phyloP scores from a whole-genome alignment of 2,329 filamentous ascomycete species.

The Ophiostoma sp. region DNA sequence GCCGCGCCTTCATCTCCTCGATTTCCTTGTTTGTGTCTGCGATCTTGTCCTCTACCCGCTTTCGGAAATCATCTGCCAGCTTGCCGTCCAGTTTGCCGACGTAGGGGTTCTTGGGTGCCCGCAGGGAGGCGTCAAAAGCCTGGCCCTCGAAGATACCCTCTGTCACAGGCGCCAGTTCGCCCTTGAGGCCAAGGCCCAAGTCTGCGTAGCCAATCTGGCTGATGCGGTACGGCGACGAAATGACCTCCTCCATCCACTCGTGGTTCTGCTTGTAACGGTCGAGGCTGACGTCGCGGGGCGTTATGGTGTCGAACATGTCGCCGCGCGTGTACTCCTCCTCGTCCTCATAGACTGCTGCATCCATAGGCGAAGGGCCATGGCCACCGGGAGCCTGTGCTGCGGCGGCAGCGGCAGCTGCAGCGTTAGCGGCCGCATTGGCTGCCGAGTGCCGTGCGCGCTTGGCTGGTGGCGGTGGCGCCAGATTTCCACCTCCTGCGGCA shows the following conservation, averaged over 20 bases:
- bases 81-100: constrained; percentile 68
- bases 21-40: constrained; percentile 77
- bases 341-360: constrained; percentile 62
- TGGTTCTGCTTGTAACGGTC: constrained; percentile 91
- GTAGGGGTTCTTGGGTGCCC: constrained; percentile 58
- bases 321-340: constrained; percentile 86
- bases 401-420: neutral
- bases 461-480: constrained; percentile 55
- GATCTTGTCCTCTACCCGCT: constrained; percentile 71
- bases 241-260: constrained; percentile 98
- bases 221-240: constrained; percentile 85
- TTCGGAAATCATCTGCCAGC: constrained; percentile 81
- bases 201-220: constrained; percentile 84
- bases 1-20: constrained; percentile 76
- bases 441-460: constrained; percentile 53
- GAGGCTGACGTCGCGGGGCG: constrained; percentile 84
- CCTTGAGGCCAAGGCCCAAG: constrained; percentile 80
- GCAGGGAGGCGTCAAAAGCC: constrained; percentile 48
- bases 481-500: constrained; percentile 42
- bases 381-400: constrained; percentile 10
- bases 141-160: constrained; percentile 78
- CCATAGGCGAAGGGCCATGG: constrained; percentile 23
- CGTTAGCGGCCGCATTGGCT: constrained; percentile 20
- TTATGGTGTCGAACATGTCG: constrained; percentile 86
- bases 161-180: constrained; percentile 78